Percentiles rank a stretch among this genome's conserved stretches.
These are phyloP conservation scores for Porphyrellus cyaneotinctus DNA, from an alignment of 768 basidiomycete species.

Conservation along the genomic window DNA sequence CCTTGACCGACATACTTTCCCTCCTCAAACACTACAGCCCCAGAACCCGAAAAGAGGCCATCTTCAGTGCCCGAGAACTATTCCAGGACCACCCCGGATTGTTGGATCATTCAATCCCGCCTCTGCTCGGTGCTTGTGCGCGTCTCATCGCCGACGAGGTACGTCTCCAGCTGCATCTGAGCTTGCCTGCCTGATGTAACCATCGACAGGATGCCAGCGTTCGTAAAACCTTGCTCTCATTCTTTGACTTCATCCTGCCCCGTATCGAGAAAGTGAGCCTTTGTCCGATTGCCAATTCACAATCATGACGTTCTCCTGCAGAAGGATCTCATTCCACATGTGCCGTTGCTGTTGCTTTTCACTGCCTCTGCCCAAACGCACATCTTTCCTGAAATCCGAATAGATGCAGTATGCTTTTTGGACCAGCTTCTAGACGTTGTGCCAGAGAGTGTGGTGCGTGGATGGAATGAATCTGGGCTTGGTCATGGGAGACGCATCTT, in stretches of 20 bases:
- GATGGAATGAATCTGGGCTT: slow-evolving; percentile 56
- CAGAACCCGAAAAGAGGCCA: slow-evolving; percentile 72
- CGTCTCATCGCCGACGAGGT: slow-evolving; percentile 83
- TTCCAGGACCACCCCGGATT: slow-evolving; percentile 58
- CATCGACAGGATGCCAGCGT: slow-evolving; percentile 68
- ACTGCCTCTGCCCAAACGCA: slow-evolving; percentile 88
- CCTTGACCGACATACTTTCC: slow-evolving; percentile 69
- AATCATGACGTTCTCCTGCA: slow-evolving; percentile 29
- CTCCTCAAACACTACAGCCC: slow-evolving; percentile 84
- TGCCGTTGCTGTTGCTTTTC: slow-evolving; percentile 74
- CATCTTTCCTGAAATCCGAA: slow-evolving; percentile 91
- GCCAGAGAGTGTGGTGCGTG: slow-evolving; percentile 60
- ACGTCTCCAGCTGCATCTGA: slow-evolving; percentile 15
- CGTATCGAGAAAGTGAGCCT: slow-evolving; percentile 51
- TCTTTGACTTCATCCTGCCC: slow-evolving; percentile 72
- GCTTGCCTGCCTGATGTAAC: neutral
- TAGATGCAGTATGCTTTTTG: slow-evolving; percentile 83
- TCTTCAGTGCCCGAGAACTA: slow-evolving; percentile 69
- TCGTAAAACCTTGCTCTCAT: slow-evolving; percentile 63
- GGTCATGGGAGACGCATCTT: slow-evolving; percentile 62
- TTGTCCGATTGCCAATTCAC: neutral
- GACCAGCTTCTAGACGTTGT: slow-evolving; percentile 68
- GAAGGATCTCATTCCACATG: slow-evolving; percentile 72
- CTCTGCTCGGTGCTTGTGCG: slow-evolving; percentile 56
- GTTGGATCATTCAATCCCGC: slow-evolving; percentile 47